Evolutionary conservation across 768 basidiomycete species (phyloP), one percentile per base, ranked within the genome.

Genomic region (Suillus spraguei): DNA sequence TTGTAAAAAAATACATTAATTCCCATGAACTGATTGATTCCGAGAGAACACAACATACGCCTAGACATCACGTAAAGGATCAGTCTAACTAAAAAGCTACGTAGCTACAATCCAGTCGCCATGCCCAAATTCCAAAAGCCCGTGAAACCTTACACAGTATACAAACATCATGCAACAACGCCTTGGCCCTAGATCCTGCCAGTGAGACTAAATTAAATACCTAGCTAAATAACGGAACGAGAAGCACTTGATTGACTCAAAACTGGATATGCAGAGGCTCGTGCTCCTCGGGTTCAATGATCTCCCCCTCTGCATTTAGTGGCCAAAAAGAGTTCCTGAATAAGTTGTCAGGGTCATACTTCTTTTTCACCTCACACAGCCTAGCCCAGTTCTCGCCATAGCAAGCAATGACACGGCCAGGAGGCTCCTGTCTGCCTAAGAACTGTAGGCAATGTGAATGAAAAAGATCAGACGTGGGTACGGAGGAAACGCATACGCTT

Each of bases 251-350:
- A 41, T 13, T 49, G 17, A 7, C 59, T 74, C 56, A 76, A 42
- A 69, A 68, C 16, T 20, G 63, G 0, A 74, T 65, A 28, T 76
- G 74, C 38, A 72, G 69, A 0, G 90, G 89, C 67, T 92, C 91
- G 64, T 91, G 89, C 7, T 77, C 79, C 50, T 82, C 72, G 11
- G 87, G 80, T 39, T 85, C 80, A 22, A 92, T 79, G 2, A 74
- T 74, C 0, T 84, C 76, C 2, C 87, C 87, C 22, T 81, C 72
- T 33, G 81, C 80, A 69, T 89, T 80, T 63, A 92, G 72, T n/a
- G 94, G 94, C 92, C 94, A 96, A 70, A 94, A 86, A 13, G 86
- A 84, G 70, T 93, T 89, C 64, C 77, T 82, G 79, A 95, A 94
- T 49, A 96, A 65, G 63, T 89, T 87, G 47, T 77, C 74, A 0